Evolutionary conservation across 345 rosid genomes (phyloP), one percentile per base, ranked within the genome.

Genomic region (Camelina sativa): DNA sequence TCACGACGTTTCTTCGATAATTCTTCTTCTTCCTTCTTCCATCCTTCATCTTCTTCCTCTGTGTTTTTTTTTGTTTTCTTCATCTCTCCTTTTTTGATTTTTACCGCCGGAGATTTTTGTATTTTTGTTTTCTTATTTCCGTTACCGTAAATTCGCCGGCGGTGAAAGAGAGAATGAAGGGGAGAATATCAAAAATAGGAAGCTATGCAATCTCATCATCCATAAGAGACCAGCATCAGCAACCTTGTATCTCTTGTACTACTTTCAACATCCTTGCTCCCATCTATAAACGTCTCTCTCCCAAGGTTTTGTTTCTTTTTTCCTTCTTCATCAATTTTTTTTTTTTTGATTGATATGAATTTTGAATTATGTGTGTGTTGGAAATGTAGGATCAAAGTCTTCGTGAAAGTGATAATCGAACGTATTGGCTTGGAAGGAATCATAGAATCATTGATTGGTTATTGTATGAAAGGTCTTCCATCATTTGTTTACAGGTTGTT

Each of bases 211-310:
- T 93, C 62, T 81, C 97, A 0, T 91, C 98, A 7, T 88, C 96
- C 28, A 80, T 86, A 59, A 85, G 79, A 56, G 92, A 85, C 62
- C 85, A 87, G 46, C 87, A 81, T 32, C 88, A 85, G 40, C 94
- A 85, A 23, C 96, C 96, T 9, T 88, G 91, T 81, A 87, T 91
- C 58, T 86, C 92, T 5, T 91, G 94, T 70, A 91, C 97, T 56
- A 89, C 97, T 65, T 91, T 89, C 80, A 89, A 89, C 75, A 88
- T 91, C 79, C 89, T 91, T 13, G 97, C 97, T 51, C 98, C 98
- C 9, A 91, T 93, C 71, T 93, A 91, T 78, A 89, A 89, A 70
- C 96, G 94, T 65, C 84, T 91, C 77, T 78, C 84, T n/a, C 83
- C 57, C 17, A 76, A 87, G 89, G 90, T 82, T 6, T 12, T 28